These are phyloP conservation scores for Oryza nivara DNA, from an alignment of 176 grass and related monocot genomes.

Conservation along the genomic window DNA sequence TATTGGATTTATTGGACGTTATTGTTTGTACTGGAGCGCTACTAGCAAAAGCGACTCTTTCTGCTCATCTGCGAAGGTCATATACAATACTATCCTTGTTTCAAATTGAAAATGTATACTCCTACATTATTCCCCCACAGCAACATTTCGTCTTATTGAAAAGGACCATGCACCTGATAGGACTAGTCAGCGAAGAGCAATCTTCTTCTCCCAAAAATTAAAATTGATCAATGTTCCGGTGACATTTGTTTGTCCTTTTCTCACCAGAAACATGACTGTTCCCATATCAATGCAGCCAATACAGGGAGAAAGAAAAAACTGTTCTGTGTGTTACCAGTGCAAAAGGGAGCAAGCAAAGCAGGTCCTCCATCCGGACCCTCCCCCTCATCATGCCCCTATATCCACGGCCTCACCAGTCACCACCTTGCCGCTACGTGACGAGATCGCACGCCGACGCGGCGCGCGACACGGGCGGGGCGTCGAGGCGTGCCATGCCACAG, in stretches of 20 bases:
- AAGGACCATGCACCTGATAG: neutral
- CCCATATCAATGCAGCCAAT: neutral
- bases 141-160: neutral
- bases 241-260: too few relatives aligned
- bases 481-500: neutral
- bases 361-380: neutral
- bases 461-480: neutral
- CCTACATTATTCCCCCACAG: neutral
- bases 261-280: neutral
- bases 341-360: neutral
- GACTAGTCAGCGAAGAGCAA: neutral
- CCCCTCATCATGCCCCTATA: neutral
- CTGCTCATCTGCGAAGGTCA: neutral
- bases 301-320: too few relatives aligned
- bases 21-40: neutral
- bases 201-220: neutral
- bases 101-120: neutral
- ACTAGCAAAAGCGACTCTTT: neutral
- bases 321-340: neutral
- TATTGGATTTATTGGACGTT: neutral
- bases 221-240: neutral
- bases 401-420: neutral
- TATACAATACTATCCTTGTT: neutral
- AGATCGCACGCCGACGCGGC: neutral
- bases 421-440: slow-evolving; percentile 9